Evolutionary conservation across 192 early-diverging fungal species (phyloP).

Genomic region (Linderina pennispora): DNA sequence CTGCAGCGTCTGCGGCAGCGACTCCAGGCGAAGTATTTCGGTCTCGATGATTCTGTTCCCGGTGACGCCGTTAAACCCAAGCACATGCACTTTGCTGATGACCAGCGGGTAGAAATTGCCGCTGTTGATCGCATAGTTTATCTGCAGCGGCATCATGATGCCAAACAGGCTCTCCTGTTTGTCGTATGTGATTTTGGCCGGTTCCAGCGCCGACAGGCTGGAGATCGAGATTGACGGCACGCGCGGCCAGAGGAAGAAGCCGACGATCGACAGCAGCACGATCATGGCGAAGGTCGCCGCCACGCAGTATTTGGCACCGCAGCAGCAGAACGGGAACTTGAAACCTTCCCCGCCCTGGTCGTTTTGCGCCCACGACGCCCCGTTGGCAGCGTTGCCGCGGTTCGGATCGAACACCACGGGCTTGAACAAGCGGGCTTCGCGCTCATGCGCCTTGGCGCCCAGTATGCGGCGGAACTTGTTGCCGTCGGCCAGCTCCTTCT

Average conservation of each 20-base stretch:
- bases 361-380: background rate
- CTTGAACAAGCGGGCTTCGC: conserved; percentile 22
- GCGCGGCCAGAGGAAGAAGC: conserved; percentile 41
- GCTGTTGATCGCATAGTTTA: conserved; percentile 41
- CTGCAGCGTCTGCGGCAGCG: conserved; percentile 16
- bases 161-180: conserved; percentile 15
- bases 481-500: conserved; percentile 28
- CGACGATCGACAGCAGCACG: conserved; percentile 13
- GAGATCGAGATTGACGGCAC: conserved; percentile 32
- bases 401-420: conserved; percentile 15
- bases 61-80: conserved; percentile 32
- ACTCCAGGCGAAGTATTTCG: conserved; percentile 4
- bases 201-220: conserved; percentile 11
- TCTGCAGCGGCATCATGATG: conserved; percentile 25
- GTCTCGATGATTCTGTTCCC: conserved; percentile 33
- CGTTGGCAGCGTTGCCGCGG: background rate
- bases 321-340: conserved; percentile 30
- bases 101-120: conserved; percentile 44
- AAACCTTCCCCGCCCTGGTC: conserved; percentile 2
- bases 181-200: conserved; percentile 24
- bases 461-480: conserved; percentile 9
- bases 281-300: conserved; percentile 21
- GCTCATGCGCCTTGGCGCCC: background rate
- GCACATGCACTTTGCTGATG: conserved; percentile 11
- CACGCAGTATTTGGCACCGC: conserved; percentile 32